phyloP scores from a whole-genome alignment of 2,329 filamentous ascomycete species.

The Venturia carpophila region DNA sequence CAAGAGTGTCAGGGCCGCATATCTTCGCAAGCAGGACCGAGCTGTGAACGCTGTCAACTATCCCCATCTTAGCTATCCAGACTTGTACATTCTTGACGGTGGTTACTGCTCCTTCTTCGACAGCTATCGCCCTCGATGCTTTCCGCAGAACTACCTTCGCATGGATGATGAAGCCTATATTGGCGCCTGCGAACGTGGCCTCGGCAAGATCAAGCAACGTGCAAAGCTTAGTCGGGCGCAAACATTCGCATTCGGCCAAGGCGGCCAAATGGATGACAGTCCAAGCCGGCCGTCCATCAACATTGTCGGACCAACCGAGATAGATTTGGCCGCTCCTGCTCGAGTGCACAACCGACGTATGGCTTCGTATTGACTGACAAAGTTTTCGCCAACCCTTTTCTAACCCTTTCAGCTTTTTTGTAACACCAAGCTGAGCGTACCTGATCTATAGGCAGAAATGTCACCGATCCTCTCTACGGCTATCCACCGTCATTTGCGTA shows the following conservation, averaged over 20 bases:
- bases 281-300: slow-evolving; percentile 34
- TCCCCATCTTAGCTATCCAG: slow-evolving; percentile 84
- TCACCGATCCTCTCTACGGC: neutral
- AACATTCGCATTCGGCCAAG: slow-evolving; percentile 90
- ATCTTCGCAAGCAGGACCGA: slow-evolving; percentile 83
- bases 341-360: slow-evolving; percentile 21
- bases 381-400: slow-evolving; percentile 28
- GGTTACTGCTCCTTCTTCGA: slow-evolving; percentile 92
- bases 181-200: slow-evolving; percentile 85
- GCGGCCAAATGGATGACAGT: slow-evolving; percentile 55
- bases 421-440: slow-evolving; percentile 6
- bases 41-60: slow-evolving; percentile 78
- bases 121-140: slow-evolving; percentile 71
- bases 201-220: slow-evolving; percentile 85
- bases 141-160: slow-evolving; percentile 90
- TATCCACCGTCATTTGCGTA: slow-evolving; percentile 8
- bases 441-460: neutral
- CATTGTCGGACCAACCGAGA: slow-evolving; percentile 30
- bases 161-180: slow-evolving; percentile 92
- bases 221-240: slow-evolving; percentile 79
- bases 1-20: slow-evolving; percentile 55
- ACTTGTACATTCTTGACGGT: slow-evolving; percentile 93
- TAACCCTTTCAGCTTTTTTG: neutral
- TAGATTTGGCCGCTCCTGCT: slow-evolving; percentile 22
- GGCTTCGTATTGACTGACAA: slow-evolving; percentile 22